Conservation (phyloP, 2,329 filamentous ascomycete genomes). For the Grosmannia huntii region DNA sequence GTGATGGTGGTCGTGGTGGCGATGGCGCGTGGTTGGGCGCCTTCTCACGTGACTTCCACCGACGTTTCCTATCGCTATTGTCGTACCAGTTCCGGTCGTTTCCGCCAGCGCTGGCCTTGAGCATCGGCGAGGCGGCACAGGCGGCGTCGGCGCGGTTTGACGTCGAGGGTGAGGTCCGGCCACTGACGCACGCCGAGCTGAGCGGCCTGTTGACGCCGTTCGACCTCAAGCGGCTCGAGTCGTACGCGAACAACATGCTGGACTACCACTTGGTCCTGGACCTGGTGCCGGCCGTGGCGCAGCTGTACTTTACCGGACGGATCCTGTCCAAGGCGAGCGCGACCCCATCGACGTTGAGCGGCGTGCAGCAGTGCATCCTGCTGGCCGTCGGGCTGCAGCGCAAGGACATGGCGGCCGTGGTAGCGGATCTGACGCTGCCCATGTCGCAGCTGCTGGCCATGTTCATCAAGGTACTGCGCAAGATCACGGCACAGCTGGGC, state of each 20-base stretch:
- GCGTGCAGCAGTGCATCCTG: conserved; percentile 77
- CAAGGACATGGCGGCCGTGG: conserved; percentile 71
- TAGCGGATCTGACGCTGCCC: conserved; percentile 63
- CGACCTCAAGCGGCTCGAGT: conserved; percentile 88
- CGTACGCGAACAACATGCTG: conserved; percentile 91
- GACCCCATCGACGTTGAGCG: conserved; percentile 47
- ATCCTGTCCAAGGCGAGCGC: conserved; percentile 43
- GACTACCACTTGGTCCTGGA: conserved; percentile 97
- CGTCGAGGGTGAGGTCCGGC: conserved; percentile 15
- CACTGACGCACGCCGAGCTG: conserved; percentile 62
- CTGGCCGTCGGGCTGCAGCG: conserved; percentile 85
- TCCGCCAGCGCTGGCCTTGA: conserved; percentile 62
- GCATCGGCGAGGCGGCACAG: conserved; percentile 70
- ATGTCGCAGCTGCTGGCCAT: conserved; percentile 79
- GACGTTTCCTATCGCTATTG: conserved; percentile 77
- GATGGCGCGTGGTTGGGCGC: conserved; percentile 63
- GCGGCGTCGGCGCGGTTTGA: conserved; percentile 30
- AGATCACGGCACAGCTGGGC: conserved; percentile 69
- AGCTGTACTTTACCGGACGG: conserved; percentile 72
- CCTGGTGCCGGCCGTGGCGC: conserved; percentile 70
- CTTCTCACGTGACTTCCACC: conserved; percentile 87
- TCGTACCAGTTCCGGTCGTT: conserved; percentile 89
- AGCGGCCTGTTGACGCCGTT: conserved; percentile 75
- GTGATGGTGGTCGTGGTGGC: too few relatives aligned
- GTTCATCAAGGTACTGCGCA: conserved; percentile 93